Evolutionary conservation across 2,329 filamentous ascomycete genomes (phyloP), one percentile per base, ranked within the genome.

Genomic region (Claviceps sp.): DNA sequence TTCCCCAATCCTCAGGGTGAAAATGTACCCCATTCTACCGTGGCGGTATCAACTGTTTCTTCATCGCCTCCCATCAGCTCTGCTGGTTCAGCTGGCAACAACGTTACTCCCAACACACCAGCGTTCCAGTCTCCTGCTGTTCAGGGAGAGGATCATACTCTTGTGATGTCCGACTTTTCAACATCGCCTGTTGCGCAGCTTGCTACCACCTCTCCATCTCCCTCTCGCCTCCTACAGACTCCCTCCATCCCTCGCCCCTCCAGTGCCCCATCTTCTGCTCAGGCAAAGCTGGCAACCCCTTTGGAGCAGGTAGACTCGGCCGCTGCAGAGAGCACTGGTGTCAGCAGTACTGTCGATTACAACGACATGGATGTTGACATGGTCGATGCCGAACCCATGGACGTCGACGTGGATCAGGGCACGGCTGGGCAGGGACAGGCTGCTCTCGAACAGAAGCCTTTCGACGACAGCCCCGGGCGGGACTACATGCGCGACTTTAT

Each of bases 401-500:
- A 34, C 9, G 4, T 34, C 29, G 29, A 34, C 9, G 16, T 26
- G 37, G 22, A 39, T 9, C 16, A 26, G 14, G 42, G 5, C 37
- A 6, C 11, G 34, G 16, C 42, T 45, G 34, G 7, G 29, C 34
- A 45, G 29, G 42, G 39, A 22, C 42, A 50, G 20, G 20, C 20
- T 3, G 14, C 16, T 45, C 5, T 16, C 16, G 49, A 45, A 14
- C n/a, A 34, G 11, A 20, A 50, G 8, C 16, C 8, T 3, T 59
- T 62, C 22, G 56, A 62, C 39, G 66, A 68, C 42, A 66, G 63
- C 46, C 65, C 65, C 22, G 63, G 61, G 4, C 64, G 66, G 1
- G 65, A 65, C 11, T 68, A 62, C 37, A 61, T 68, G 58, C 57
- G 61, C 5, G 61, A 63, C 16, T 69, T 69, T 44, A 68, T 68